Base-by-base conservation (phyloP, 345 rosid genomes). In the Corymbia maculata region DNA sequence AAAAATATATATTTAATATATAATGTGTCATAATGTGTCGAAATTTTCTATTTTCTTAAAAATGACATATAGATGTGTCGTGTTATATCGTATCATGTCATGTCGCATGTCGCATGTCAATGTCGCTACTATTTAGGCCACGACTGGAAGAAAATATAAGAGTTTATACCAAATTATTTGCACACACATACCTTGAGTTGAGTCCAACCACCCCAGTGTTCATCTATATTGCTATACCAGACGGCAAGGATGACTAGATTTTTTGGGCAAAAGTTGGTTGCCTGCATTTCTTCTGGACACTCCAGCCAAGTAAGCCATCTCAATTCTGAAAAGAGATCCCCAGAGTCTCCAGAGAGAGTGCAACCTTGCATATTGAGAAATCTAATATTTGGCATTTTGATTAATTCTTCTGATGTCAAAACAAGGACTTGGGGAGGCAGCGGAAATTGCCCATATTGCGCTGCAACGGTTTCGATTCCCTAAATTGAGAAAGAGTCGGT, bases 301-400 rank as follows among this genome's bases (percentile, higher is more conserved):
- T 0, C 0, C n/a, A n/a, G n/a, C 79, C 42, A 30, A 13, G 1
- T 0, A n/a, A 64, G 42, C 75, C 75, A 64, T 64, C 75, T 64
- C 2, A 64, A 64, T n/a, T 64, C 75, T 10, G 42, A 6, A n/a
- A 64, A 64, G 2, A n/a, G 36, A 64, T n/a, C 17, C 9, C 30
- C 9, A 14, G 6, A n/a, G 2, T 64, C 75, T 64, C 75, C 42
- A 0, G 1, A n/a, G 17, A n/a, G 19, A 9, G 5, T 14, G 1
- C 0, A 0, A n/a, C 0, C 9, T 6, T 0, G 0, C 5, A n/a
- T 1, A 6, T 3, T 0, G 5, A 64, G 36, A 64, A 4, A 64
- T n/a, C 75, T 64, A 7, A n/a, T 61, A 61, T 28, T n/a, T 64
- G 70, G 36, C 70, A 3, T 16, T 28, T 28, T 14, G 4, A 6